These are phyloP conservation scores for Triticum turgidum DNA, from an alignment of 176 grass and related monocot genomes.

Conservation along the genomic window DNA sequence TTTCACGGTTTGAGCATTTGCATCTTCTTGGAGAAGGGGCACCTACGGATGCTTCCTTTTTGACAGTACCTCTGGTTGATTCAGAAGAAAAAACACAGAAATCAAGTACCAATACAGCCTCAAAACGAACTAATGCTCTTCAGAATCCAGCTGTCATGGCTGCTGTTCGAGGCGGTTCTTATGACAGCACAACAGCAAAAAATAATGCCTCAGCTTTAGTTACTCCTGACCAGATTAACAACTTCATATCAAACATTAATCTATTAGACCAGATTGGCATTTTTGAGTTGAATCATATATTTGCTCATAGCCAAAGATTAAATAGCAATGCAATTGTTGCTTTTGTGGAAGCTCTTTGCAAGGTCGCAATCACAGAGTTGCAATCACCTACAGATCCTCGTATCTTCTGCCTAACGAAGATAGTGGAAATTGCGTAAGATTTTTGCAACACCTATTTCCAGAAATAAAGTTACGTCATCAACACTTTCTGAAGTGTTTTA, in stretches of 20 bases:
- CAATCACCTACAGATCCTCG: slow-evolving; percentile 94
- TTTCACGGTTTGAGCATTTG: slow-evolving; percentile 97
- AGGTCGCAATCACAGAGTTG: slow-evolving; percentile 88
- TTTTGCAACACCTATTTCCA: slow-evolving; percentile 23
- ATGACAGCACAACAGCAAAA: slow-evolving; percentile 78
- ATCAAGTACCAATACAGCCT: slow-evolving; percentile 36
- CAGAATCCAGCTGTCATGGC: slow-evolving; percentile 96
- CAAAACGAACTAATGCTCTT: slow-evolving; percentile 72
- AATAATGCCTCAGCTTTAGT: slow-evolving; percentile 58
- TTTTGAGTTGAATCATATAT: slow-evolving; percentile 99
- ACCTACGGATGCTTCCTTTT: slow-evolving; percentile 94
- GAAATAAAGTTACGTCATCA: slow-evolving; percentile 24
- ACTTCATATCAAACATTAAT: slow-evolving; percentile 95
- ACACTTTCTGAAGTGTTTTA: slow-evolving; percentile 15
- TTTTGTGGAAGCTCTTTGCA: slow-evolving; percentile 98
- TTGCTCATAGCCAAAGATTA: slow-evolving; percentile 94
- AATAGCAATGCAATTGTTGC: slow-evolving; percentile 99
- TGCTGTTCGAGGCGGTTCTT: slow-evolving; percentile 94
- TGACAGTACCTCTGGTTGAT: slow-evolving; percentile 64
- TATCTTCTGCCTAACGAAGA: slow-evolving; percentile 98
- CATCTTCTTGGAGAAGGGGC: slow-evolving; percentile 92
- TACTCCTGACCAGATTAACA: slow-evolving; percentile 93
- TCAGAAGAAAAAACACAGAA: slow-evolving; percentile 55
- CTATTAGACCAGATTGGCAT: slow-evolving; percentile 94
- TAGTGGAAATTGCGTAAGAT: slow-evolving; percentile 99